Evolutionary conservation across 1,284 basidiomycete genomes (phyloP), one percentile per base, ranked within the genome.

Genomic region (Moniliophthora roreri): DNA sequence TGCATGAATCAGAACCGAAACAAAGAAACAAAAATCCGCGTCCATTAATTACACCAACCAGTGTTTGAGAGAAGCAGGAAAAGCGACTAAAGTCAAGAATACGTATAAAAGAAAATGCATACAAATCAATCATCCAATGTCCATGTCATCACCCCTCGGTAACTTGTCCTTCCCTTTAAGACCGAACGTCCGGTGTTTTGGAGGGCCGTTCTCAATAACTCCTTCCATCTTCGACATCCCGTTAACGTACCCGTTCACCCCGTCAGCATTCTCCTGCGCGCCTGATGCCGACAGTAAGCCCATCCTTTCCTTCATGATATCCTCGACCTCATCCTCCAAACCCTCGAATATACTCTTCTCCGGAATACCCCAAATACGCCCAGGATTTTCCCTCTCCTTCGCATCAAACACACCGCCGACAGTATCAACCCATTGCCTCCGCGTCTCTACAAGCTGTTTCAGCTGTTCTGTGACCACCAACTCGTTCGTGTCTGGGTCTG

Each of bases 301-400:
- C 52, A 34, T 38, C 40, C 48, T 55, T 49, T 49, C 57, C 11
- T 51, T 52, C 55, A 61, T 53, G 49, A 71, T 58, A 32, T 67
- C 69, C 54, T 69, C 65, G 13, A 83, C 78, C 58, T 85, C 85
- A 54, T 84, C 84, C 9, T 88, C 87, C 44, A 93, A 69, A 11
- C 86, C 91, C 52, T 80, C 78, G 64, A 81, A 95, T 2, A 94
- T 71, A 66, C 89, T 94, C 69, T 73, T 74, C 66, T 72, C 69
- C 1, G 93, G 91, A 23, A 94, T 71, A 8, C 90, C 91, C 66
- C 80, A 85, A 62, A 91, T 82, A 54, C 84, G 69, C 55, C 91
- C 84, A 9, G 87, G 80, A 51, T 69, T 68, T 62, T 84, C 76
- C 62, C 68, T 65, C 69, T 91, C 84, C 71, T 82, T 85, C 66